Conservation (phyloP, 768 basidiomycete genomes). For the Leccinum fibrillosum region DNA sequence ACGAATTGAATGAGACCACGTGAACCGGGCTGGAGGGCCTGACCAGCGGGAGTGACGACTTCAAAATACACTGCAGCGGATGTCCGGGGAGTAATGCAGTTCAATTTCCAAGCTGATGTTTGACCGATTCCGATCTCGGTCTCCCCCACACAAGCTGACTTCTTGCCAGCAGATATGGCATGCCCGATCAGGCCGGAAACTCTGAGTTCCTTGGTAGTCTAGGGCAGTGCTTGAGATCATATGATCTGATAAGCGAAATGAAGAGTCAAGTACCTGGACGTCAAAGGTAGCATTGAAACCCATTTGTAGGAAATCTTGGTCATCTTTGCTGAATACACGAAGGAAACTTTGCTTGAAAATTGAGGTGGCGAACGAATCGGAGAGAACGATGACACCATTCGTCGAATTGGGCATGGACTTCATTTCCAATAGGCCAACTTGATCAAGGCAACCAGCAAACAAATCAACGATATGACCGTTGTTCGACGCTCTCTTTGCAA, state of each 20-base stretch:
- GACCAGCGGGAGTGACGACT: slow-evolving; percentile 95
- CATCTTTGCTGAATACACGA: slow-evolving; percentile 88
- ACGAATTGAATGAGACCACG: slow-evolving; percentile 97
- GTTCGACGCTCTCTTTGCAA: slow-evolving; percentile 88
- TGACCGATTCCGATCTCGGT: slow-evolving; percentile 99
- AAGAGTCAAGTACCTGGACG: slow-evolving; percentile 64
- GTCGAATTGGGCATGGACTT: slow-evolving; percentile 93
- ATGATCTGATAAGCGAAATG: neutral
- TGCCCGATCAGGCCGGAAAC: slow-evolving; percentile 98
- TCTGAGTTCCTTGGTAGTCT: slow-evolving; percentile 99
- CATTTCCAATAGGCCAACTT: slow-evolving; percentile 98
- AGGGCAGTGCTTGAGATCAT: slow-evolving; percentile 5
- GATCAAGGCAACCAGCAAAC: slow-evolving; percentile 96
- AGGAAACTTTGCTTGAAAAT: slow-evolving; percentile 99
- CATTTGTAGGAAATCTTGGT: slow-evolving; percentile 90
- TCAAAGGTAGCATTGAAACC: slow-evolving; percentile 99
- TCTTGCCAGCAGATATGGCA: slow-evolving; percentile 96
- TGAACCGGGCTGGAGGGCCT: slow-evolving; percentile 83
- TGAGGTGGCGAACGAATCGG: slow-evolving; percentile 95
- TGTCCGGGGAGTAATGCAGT: slow-evolving; percentile 82
- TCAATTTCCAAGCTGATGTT: slow-evolving; percentile 98
- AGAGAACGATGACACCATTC: slow-evolving; percentile 93
- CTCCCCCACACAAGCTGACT: slow-evolving; percentile 94
- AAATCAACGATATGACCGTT: slow-evolving; percentile 95
- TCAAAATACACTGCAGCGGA: slow-evolving; percentile 96